A percentile compares a stretch with the other conserved stretches of the same genome.
Conservation (phyloP, 257 asterid genomes). For the Lycium ferocissimum region DNA sequence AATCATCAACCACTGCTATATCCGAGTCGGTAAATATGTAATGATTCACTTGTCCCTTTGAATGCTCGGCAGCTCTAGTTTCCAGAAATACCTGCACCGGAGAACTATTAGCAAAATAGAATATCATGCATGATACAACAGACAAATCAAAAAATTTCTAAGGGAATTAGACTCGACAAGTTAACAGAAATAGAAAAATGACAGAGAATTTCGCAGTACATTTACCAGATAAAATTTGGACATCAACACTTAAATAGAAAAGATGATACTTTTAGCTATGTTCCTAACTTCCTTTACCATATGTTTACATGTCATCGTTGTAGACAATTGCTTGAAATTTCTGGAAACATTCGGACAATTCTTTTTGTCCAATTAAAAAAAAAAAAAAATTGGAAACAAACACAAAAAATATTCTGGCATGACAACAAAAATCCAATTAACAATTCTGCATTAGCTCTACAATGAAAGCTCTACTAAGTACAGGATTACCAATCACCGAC, state of each 20-base stretch:
- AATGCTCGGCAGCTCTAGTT: slow-evolving; percentile 57
- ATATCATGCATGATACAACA: neutral
- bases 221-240: neutral
- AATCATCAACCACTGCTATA: slow-evolving; percentile 79
- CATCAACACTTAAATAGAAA: neutral
- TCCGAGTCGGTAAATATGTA: slow-evolving; percentile 93
- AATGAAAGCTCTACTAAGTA: neutral
- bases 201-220: neutral
- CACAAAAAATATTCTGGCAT: neutral
- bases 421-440: neutral
- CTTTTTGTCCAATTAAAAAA: too few species aligned
- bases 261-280: slow-evolving; percentile 2
- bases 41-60: slow-evolving; percentile 58
- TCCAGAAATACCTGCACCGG: slow-evolving; percentile 71
- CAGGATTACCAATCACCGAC: neutral
- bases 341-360: neutral
- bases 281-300: neutral
- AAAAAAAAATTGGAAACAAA: neutral
- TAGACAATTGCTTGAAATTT: neutral
- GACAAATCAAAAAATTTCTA: slow-evolving; percentile 6
- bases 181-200: neutral
- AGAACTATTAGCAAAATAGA: slow-evolving; percentile 4
- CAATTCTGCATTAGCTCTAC: neutral
- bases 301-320: neutral
- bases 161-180: slow-evolving; percentile 9